Base-by-base conservation (phyloP, 768 basidiomycete genomes). In the Leccinum fibrillosum region DNA sequence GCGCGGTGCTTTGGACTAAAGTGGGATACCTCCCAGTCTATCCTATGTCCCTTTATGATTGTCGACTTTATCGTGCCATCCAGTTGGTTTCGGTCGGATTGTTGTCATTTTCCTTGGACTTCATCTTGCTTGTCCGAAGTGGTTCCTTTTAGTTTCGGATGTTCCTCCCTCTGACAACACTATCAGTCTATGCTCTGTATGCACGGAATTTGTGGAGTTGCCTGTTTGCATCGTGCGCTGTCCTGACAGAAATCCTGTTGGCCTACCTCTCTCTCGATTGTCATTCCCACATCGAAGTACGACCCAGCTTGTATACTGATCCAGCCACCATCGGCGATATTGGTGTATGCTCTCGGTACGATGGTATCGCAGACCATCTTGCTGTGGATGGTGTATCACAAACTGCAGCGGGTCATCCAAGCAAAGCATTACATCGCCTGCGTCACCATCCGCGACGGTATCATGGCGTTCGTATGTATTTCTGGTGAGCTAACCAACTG, bases 401-500 rank as follows among this genome's bases (percentile, higher is more conserved):
- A 61, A 48, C 61, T 58, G 25, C 26, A 56, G 8, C 53, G 17
- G 10, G 30, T 15, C n/a, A 12, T 9, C 23, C 59, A 37, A 49
- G 17, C 25, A 10, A 52, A 57, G 28, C 13, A 34, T 8, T 51
- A 47, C 7, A 44, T 65, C 28, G 59, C 58, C 10, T 68, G 56
- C 13, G 39, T 66, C 1, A 71, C 69, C 11, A 64, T 69, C n/a
- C 62, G 69, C 3, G 69, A 69, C 28, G 65, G 69, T 4, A 19
- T 42, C 39, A 9, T 42, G 39, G 19, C 23, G 12, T 47, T 47
- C 23, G 11, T 25, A 47, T 47, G 21, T 47, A 21, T 47, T 15
- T 13, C 4, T 47, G 21, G 45, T 47, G 23, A 47, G 45, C 23
- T 23, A 47, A 25, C 2, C 23, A 19, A 47, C 17, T 23, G 6